These are phyloP conservation scores for Sarocladium strictum DNA, from an alignment of 2,329 filamentous ascomycete genomes.

Conservation along the genomic window DNA sequence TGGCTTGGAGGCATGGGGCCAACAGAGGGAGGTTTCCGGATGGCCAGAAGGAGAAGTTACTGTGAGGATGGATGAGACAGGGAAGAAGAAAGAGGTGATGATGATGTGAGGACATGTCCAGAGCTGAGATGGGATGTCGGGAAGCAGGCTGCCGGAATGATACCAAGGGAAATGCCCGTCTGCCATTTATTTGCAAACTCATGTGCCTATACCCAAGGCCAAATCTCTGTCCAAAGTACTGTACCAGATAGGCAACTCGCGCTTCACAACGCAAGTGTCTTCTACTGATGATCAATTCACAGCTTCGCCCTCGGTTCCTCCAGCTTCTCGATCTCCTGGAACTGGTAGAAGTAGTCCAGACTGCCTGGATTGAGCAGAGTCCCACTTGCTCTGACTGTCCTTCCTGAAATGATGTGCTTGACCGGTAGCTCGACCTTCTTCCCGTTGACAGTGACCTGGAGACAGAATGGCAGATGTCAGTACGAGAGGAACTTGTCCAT, in stretches of 20 bases:
- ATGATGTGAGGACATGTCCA: neutral
- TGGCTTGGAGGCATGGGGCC: slow-evolving; percentile 44
- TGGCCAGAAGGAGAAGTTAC: slow-evolving; percentile 13
- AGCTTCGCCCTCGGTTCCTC: slow-evolving; percentile 24
- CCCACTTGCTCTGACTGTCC: slow-evolving; percentile 66
- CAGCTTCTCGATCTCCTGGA: slow-evolving; percentile 37
- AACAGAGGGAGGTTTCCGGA: slow-evolving; percentile 35
- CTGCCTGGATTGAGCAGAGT: slow-evolving; percentile 72
- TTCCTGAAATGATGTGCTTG: slow-evolving; percentile 76
- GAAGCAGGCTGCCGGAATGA: neutral
- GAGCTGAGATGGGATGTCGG: no score
- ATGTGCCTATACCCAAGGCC: neutral
- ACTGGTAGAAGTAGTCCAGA: slow-evolving; percentile 52
- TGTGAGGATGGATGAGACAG: slow-evolving; percentile 5
- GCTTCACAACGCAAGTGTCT: no score
- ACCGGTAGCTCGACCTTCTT: slow-evolving; percentile 84
- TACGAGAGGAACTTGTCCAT: neutral
- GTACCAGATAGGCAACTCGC: neutral
- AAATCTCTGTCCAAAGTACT: neutral
- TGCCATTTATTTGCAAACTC: neutral
- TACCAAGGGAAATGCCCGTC: neutral
- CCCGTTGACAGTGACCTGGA: slow-evolving; percentile 71
- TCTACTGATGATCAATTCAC: no score
- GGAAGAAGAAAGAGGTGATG: neutral
- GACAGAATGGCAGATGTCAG: neutral